Base-by-base conservation (phyloP, 805 yeast genomes). In the Saccharomycopsis capsularis region DNA sequence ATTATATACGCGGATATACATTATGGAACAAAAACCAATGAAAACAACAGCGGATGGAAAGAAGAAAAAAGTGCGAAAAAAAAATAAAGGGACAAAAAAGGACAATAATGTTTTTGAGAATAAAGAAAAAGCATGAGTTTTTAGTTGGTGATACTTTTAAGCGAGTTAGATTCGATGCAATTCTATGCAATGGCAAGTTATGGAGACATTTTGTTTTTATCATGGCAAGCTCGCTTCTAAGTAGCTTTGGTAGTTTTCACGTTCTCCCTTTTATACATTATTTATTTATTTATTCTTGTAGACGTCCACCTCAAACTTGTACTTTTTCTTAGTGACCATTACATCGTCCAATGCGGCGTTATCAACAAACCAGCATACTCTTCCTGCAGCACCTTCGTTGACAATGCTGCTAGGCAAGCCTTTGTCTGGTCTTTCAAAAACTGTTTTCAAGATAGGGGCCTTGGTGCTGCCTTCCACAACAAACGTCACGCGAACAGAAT, bases 351-450 rank as follows among this genome's bases (percentile, higher is more conserved):
- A 77, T 2, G 96, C 96, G 57, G 82, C 96, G 59, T 88, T 86
- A 64, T 91, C 99, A 32, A 91, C 97, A 70, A 91, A 91, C 99
- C 99, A 91, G 5, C 90, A 79, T 3, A 91, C 96, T 66, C 85
- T 83, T 15, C 97, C 97, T 1, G 95, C 96, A n/a, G 96, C 95
- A 27, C 86, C 85, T 66, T 89, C 97, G 62, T 90, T 90, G 48
- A 91, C 96, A 51, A 91, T 83, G 52, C 93, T 81, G 53, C 93
- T 85, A 34, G 99, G 99, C 52, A 91, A 74, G 1, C 96, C 96
- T 70, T 89, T 89, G 63, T 93, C 98, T 2, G 97, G 97, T 62
- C 96, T 78, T 68, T 91, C 98, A 88, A 91, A 85, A 50, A 91
- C 90, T 11, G 83, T 85, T 62, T 87, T 82, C 62, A 91, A 77